Conservation (phyloP, 768 basidiomycete genomes). For the Sarcodon sp. region DNA sequence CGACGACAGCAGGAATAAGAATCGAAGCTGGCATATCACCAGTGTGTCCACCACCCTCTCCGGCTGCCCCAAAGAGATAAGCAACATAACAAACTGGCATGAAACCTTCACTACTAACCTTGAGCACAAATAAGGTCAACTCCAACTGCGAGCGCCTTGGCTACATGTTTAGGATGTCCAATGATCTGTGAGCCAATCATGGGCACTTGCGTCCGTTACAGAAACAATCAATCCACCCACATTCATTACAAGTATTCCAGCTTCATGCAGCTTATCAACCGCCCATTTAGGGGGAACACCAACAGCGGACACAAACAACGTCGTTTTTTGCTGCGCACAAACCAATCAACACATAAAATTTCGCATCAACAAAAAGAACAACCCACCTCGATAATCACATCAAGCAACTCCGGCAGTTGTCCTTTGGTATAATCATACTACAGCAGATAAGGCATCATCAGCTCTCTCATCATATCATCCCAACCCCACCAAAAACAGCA, state of each 20-base stretch:
- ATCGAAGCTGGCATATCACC: slow-evolving; percentile 76
- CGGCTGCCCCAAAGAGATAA: not conserved
- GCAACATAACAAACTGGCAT: not conserved
- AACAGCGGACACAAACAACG: slow-evolving; percentile 85
- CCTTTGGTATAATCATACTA: slow-evolving; percentile 88
- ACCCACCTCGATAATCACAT: slow-evolving; percentile 69
- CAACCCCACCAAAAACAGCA: not conserved
- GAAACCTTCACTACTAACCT: slow-evolving; percentile 36
- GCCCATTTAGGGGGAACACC: slow-evolving; percentile 75
- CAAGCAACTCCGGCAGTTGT: slow-evolving; percentile 67
- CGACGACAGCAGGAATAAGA: slow-evolving; percentile 86
- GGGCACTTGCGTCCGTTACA: not conserved
- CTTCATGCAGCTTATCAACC: slow-evolving; percentile 73
- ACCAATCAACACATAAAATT: no score
- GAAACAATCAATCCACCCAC: slow-evolving; percentile 20
- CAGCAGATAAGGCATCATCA: not conserved
- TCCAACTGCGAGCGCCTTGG: slow-evolving; percentile 70
- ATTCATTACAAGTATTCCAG: slow-evolving; percentile 84
- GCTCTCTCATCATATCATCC: not conserved
- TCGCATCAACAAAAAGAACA: not conserved
- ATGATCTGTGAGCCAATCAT: slow-evolving; percentile 43
- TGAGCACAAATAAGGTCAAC: slow-evolving; percentile 93
- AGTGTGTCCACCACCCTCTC: slow-evolving; percentile 33
- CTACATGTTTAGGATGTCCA: slow-evolving; percentile 86
- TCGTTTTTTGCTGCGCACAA: slow-evolving; percentile 44